These are phyloP conservation scores for Ceriops zippeliana DNA, from an alignment of 345 rosid genomes.

Conservation along the genomic window DNA sequence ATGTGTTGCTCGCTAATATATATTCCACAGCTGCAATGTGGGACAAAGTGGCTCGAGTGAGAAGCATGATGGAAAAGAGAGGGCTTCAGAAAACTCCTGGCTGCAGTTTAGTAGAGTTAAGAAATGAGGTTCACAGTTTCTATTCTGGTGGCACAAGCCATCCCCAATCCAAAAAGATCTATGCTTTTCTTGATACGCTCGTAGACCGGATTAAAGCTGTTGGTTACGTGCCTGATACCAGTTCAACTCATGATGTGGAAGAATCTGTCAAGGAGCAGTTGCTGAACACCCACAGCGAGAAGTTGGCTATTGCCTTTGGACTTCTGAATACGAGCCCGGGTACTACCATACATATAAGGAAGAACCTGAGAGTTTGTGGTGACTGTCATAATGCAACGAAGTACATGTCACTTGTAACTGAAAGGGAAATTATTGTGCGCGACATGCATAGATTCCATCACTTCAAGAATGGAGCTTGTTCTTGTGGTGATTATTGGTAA, in stretches of 20 bases:
- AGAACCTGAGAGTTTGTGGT: slow-evolving; percentile 33
- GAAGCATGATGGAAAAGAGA: slow-evolving; percentile 25
- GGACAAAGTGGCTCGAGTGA: slow-evolving; percentile 29
- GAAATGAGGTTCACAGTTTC: slow-evolving; percentile 27
- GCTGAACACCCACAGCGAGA: slow-evolving; percentile 33
- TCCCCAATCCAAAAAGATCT: slow-evolving; percentile 24
- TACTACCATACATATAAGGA: slow-evolving; percentile 26
- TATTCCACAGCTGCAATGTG: slow-evolving; percentile 30
- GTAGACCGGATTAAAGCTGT: slow-evolving; percentile 25
- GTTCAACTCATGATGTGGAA: slow-evolving; percentile 32
- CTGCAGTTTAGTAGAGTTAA: slow-evolving; percentile 29
- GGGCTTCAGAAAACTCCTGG: slow-evolving; percentile 34
- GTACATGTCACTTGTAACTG: slow-evolving; percentile 27
- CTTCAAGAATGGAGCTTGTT: slow-evolving; percentile 27
- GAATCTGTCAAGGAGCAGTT: slow-evolving; percentile 27
- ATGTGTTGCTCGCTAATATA: slow-evolving; percentile 30
- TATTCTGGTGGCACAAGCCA: slow-evolving; percentile 28
- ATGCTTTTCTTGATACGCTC: slow-evolving; percentile 21
- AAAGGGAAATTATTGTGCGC: slow-evolving; percentile 29
- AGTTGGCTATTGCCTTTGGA: slow-evolving; percentile 31
- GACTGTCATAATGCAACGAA: slow-evolving; percentile 33
- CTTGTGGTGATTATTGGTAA: slow-evolving; percentile 35
- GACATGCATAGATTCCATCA: slow-evolving; percentile 37
- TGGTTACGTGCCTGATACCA: slow-evolving; percentile 28
- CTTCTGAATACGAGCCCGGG: slow-evolving; percentile 26